Conservation (phyloP, 768 basidiomycete genomes). For the Xerocomellus amylosporus region DNA sequence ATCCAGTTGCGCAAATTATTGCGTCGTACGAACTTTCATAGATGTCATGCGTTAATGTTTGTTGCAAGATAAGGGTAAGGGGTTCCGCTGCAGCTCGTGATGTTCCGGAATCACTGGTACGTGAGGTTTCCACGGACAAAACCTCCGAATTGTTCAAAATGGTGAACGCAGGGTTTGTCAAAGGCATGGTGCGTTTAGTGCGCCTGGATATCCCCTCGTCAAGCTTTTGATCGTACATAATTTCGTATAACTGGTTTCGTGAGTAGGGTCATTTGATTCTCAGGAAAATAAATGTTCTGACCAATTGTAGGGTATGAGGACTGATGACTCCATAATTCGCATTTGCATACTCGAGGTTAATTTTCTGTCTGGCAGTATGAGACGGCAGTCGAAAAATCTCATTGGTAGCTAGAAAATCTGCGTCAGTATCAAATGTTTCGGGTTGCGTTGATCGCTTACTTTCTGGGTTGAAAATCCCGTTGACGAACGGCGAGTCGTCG, state of each 20-base stretch:
- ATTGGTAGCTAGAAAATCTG: conserved; percentile 36
- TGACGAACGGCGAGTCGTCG: conserved; percentile 52
- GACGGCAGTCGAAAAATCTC: conserved; percentile 38
- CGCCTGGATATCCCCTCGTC: conserved; percentile 42
- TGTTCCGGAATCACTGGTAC: not conserved
- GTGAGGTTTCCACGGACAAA: conserved; percentile 27
- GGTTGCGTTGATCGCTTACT: conserved; percentile 28
- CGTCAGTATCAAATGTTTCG: not conserved
- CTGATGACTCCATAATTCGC: conserved; percentile 58
- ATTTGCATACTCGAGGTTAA: conserved; percentile 43
- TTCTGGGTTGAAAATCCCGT: conserved; percentile 53
- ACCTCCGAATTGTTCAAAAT: conserved; percentile 40
- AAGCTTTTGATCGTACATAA: conserved; percentile 50
- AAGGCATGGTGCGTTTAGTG: conserved; percentile 13
- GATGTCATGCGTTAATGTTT: conserved; percentile 36
- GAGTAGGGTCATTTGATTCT: not conserved
- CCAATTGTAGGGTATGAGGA: conserved; percentile 43
- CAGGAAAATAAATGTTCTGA: conserved; percentile 19
- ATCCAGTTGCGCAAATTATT: conserved; percentile 53
- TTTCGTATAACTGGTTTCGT: conserved; percentile 42
- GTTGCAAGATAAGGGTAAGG: conserved; percentile 33
- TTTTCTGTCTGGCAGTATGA: conserved; percentile 33
- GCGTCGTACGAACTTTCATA: conserved; percentile 41
- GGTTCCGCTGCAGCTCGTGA: not conserved
- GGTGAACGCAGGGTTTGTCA: conserved; percentile 30